phyloP scores from a whole-genome alignment of 495 filamentous ascomycete genomes.

The Durotheca rogersii region DNA sequence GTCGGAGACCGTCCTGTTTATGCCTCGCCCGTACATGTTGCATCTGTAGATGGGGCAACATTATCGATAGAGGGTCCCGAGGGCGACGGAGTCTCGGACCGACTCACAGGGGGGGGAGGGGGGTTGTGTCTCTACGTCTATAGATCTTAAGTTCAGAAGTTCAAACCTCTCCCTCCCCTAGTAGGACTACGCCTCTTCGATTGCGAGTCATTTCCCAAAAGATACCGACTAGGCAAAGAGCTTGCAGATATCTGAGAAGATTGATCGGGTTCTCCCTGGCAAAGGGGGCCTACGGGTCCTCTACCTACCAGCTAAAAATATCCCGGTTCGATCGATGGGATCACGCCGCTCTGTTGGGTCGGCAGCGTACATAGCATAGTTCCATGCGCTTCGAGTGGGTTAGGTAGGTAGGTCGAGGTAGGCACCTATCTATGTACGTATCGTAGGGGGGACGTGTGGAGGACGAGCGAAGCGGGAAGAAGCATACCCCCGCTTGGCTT shows the following conservation, averaged over 20 bases:
- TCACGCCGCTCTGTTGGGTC: slow-evolving; percentile 7
- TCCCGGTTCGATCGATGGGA: slow-evolving; percentile 18
- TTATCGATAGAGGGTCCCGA: neutral
- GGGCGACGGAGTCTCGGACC: neutral
- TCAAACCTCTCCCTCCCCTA: too few species aligned
- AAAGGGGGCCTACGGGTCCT: too few species aligned
- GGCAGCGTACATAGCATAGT: too few species aligned
- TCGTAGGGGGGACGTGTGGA: neutral
- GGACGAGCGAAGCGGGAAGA: too few species aligned
- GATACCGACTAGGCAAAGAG: neutral
- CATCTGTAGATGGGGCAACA: neutral
- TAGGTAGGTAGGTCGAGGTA: too few species aligned
- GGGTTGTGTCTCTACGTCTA: slow-evolving; percentile 1
- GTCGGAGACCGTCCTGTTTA: neutral
- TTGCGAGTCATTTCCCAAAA: slow-evolving; percentile 1
- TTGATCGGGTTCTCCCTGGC: too few species aligned
- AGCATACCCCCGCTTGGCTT: too few species aligned
- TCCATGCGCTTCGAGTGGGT: too few species aligned
- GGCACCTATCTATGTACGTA: neutral
- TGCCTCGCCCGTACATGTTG: neutral
- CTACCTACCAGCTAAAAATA: too few species aligned
- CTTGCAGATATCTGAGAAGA: slow-evolving; percentile 1
- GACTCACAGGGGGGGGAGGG: too few species aligned
- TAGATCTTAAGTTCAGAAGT: neutral
- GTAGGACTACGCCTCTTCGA: neutral